phyloP scores from a whole-genome alignment of 805 yeast genomes.

The Yamadazyma endophytica region DNA sequence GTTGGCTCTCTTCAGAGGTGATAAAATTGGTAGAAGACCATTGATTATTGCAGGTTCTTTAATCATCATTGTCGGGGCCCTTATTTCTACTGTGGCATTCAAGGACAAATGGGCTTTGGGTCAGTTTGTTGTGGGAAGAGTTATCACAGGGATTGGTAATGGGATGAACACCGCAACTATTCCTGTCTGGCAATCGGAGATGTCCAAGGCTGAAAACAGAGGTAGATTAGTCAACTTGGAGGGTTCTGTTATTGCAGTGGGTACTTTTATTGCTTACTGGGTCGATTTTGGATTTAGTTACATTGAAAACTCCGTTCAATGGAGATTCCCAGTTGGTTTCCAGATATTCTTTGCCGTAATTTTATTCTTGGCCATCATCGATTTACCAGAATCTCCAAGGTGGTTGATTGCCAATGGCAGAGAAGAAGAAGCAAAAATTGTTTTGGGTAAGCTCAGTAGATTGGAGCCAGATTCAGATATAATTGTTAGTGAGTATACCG shows the following conservation, averaged over 20 bases:
- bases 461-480: conserved; percentile 31
- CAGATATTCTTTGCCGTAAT: conserved; percentile 58
- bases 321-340: conserved; percentile 48
- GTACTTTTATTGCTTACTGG: conserved; percentile 66
- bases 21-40: conserved; percentile 38
- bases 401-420: conserved; percentile 53
- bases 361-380: conserved; percentile 34
- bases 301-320: conserved; percentile 41
- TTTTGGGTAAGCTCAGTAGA: conserved; percentile 36
- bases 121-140: conserved; percentile 62
- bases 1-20: conserved; percentile 36
- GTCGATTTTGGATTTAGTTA: conserved; percentile 63
- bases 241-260: conserved; percentile 59
- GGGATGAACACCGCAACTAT: conserved; percentile 40
- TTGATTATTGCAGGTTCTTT: conserved; percentile 32
- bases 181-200: conserved; percentile 44
- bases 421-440: conserved; percentile 29
- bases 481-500: conserved; percentile 40
- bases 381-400: conserved; percentile 69
- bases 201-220: conserved; percentile 40
- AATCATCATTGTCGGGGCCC: conserved; percentile 36
- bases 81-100: conserved; percentile 31
- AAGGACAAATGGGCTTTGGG: conserved; percentile 50
- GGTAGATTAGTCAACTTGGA: conserved; percentile 35
- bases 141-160: conserved; percentile 43